Evolutionary conservation across 2,329 filamentous ascomycete genomes (phyloP), one percentile per base, ranked within the genome.

Genomic region (Mariannaea sp.): DNA sequence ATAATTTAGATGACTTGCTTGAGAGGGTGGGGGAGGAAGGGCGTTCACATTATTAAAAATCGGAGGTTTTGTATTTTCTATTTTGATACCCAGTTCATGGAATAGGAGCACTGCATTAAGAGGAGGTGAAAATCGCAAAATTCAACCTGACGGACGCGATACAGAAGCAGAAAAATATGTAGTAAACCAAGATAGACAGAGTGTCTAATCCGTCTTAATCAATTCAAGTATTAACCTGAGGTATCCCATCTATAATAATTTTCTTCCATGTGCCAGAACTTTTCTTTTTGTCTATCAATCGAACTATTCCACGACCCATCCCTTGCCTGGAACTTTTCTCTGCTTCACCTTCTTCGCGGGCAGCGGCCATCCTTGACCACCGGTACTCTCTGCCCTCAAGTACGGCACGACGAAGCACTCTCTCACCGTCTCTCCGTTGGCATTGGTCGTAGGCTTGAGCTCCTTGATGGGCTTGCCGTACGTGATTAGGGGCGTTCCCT

Each of bases 401-500:
- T 86, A 88, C 41, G 92, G 87, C 60, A 93, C 83, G 2, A 96
- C 89, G 83, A 89, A 95, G 64, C 89, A 92, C 72, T 94, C 88
- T 42, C 92, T 81, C 57, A 74, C 74, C 55, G 68, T 75, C 19
- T 68, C 68, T 1, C 70, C 71, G 12, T 73, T 69, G 1, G 66
- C 65, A 20, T 68, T 65, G 40, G 69, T 73, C 33, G 73, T 71
- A 43, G 75, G 67, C 59, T 81, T 75, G 12, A 89, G 82, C 77
- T 94, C 92, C 63, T 94, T 94, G 68, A 97, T 86, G 1, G 94
- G 93, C 76, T 97, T 97, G 3, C 91, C 90, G 61, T 93, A 92
- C 30, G 83, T 83, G 17, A 97, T 71, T 48, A 99, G 75, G 42
- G 92, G 90, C 10, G 94, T 97, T 0, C 89, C 90, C 68, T 91